Evolutionary conservation across 306 rosid species (phyloP).

Genomic region (Cucurbita moschata): DNA sequence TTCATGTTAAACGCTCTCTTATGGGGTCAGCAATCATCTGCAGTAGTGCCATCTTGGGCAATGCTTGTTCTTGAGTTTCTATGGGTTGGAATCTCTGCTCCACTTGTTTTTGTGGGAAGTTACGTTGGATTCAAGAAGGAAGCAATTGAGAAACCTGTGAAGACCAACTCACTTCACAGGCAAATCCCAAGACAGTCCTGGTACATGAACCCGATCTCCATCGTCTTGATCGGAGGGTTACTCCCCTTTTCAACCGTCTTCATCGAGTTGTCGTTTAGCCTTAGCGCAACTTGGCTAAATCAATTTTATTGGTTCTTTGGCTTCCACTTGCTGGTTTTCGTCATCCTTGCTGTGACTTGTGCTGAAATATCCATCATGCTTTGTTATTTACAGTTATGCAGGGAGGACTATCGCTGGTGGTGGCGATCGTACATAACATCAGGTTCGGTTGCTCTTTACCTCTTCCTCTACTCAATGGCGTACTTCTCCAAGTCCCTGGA

Average conservation of each 20-base stretch:
- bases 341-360: constrained; percentile 49
- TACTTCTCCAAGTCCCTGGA: constrained; percentile 61
- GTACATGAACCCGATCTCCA: constrained; percentile 58
- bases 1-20: constrained; percentile 38
- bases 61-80: constrained; percentile 50
- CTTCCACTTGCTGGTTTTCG: constrained; percentile 56
- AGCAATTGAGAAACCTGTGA: constrained; percentile 59
- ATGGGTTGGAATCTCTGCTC: constrained; percentile 62
- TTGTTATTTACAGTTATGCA: constrained; percentile 67
- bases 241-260: constrained; percentile 68
- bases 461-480: constrained; percentile 50
- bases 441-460: constrained; percentile 58
- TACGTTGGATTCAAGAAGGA: constrained; percentile 59
- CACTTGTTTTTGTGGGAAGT: constrained; percentile 67
- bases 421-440: constrained; percentile 65
- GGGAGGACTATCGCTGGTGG: constrained; percentile 76
- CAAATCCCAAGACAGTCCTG: constrained; percentile 71
- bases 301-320: constrained; percentile 69
- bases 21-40: constrained; percentile 65
- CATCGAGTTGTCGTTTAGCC: constrained; percentile 57
- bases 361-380: constrained; percentile 63
- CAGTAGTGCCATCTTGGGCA: constrained; percentile 59
- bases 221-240: constrained; percentile 54
- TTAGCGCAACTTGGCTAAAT: constrained; percentile 62
- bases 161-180: constrained; percentile 58